A percentile compares a stretch with the other conserved stretches of the same genome.
Conservation (phyloP, 164 flowering plant genomes). For the Magnolia kwangsiensis region DNA sequence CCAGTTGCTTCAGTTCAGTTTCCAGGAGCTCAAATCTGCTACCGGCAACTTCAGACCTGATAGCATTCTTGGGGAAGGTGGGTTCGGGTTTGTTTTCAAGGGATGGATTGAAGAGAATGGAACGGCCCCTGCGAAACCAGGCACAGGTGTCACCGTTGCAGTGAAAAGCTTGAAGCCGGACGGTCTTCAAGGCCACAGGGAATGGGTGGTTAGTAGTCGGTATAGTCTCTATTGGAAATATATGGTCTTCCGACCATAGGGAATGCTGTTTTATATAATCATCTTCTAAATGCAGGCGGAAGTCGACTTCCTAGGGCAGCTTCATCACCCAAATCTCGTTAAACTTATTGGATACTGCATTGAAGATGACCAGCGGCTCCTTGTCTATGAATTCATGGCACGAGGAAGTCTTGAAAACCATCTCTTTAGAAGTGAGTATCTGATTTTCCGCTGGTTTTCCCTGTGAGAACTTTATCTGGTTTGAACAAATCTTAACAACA, state of each 20-base stretch:
- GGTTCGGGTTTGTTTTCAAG: slow-evolving; percentile 92
- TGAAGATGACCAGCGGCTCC: slow-evolving; percentile 91
- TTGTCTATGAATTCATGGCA: slow-evolving; percentile 90
- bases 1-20: slow-evolving; percentile 63
- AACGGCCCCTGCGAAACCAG: slow-evolving; percentile 92
- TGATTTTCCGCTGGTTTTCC: too few relatives aligned
- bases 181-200: slow-evolving; percentile 96
- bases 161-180: slow-evolving; percentile 96
- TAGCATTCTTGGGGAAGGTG: slow-evolving; percentile 96
- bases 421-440: slow-evolving; percentile 81
- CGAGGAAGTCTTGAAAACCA: slow-evolving; percentile 98
- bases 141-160: slow-evolving; percentile 85
- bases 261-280: not conserved
- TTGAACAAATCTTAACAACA: too few relatives aligned
- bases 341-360: slow-evolving; percentile 91
- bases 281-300: slow-evolving; percentile 70
- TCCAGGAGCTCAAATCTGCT: slow-evolving; percentile 86
- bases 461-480: too few relatives aligned
- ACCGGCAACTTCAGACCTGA: slow-evolving; percentile 95
- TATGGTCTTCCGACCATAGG: not conserved
- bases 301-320: slow-evolving; percentile 92
- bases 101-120: slow-evolving; percentile 98
- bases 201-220: slow-evolving; percentile 86
- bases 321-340: slow-evolving; percentile 92
- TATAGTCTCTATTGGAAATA: slow-evolving; percentile 19